These are phyloP conservation scores for Medicago lupulina DNA, from an alignment of 306 rosid genomes.

Conservation along the genomic window DNA sequence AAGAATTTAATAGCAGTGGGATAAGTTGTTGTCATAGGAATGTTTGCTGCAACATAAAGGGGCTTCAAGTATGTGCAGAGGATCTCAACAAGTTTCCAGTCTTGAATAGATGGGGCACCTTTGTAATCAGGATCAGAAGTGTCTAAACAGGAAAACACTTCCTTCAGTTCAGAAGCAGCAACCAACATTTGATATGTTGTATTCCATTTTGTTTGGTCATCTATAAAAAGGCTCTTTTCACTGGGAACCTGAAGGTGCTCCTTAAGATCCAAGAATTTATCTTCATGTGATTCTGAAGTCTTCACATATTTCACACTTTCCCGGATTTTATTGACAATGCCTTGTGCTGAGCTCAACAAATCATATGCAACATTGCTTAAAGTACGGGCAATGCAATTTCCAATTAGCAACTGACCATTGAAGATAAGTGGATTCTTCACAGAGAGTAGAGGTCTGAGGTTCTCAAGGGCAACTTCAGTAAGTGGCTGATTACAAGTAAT, in stretches of 20 bases:
- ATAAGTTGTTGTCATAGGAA: slow-evolving; percentile 62
- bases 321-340: slow-evolving; percentile 63
- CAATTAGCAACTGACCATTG: slow-evolving; percentile 75
- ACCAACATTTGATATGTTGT: slow-evolving; percentile 84
- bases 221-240: slow-evolving; percentile 72
- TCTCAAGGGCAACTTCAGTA: slow-evolving; percentile 62
- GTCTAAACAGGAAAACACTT: slow-evolving; percentile 86
- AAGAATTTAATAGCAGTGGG: slow-evolving; percentile 74
- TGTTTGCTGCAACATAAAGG: slow-evolving; percentile 71
- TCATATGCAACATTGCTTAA: slow-evolving; percentile 70
- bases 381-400: slow-evolving; percentile 81
- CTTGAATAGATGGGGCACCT: slow-evolving; percentile 72
- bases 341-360: slow-evolving; percentile 61
- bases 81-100: slow-evolving; percentile 83
- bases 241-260: slow-evolving; percentile 89
- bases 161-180: slow-evolving; percentile 78
- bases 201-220: slow-evolving; percentile 82
- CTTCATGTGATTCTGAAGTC: slow-evolving; percentile 83
- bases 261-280: slow-evolving; percentile 77
- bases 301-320: slow-evolving; percentile 85
- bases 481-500: slow-evolving; percentile 59
- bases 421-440: slow-evolving; percentile 80
- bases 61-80: slow-evolving; percentile 75
- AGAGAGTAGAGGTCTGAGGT: slow-evolving; percentile 78
- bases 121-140: slow-evolving; percentile 85